These are phyloP conservation scores for Apostasia shenzhenica DNA, from an alignment of 106 monocot genomes.

Conservation along the genomic window DNA sequence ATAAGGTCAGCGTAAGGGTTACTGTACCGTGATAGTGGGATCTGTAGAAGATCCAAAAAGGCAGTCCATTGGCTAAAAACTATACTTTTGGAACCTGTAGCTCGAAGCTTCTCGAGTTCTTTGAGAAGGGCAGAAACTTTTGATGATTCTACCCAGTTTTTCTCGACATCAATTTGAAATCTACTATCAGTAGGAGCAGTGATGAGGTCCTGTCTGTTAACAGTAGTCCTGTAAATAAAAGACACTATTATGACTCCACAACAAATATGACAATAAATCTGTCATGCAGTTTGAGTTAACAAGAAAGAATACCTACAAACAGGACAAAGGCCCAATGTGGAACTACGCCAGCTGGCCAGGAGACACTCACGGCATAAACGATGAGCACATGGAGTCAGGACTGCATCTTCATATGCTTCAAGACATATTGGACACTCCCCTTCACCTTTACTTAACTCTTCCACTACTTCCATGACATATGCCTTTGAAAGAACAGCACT, in stretches of 20 bases:
- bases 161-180: slow-evolving; percentile 76
- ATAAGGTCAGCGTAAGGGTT: neutral
- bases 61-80: slow-evolving; percentile 99
- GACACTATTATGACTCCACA: neutral
- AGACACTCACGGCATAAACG: slow-evolving; percentile 89
- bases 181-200: slow-evolving; percentile 72
- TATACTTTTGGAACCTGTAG: slow-evolving; percentile 80
- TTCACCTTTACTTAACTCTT: slow-evolving; percentile 69
- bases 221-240: slow-evolving; percentile 36
- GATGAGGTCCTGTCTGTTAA: slow-evolving; percentile 65
- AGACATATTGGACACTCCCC: slow-evolving; percentile 94
- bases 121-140: slow-evolving; percentile 76
- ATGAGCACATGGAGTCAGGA: slow-evolving; percentile 93
- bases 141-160: slow-evolving; percentile 91
- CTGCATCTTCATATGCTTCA: slow-evolving; percentile 96
- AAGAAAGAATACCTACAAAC: slow-evolving; percentile 65
- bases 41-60: slow-evolving; percentile 89
- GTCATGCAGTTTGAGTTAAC: neutral
- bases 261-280: neutral
- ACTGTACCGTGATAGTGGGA: slow-evolving; percentile 74
- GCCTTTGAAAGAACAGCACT: slow-evolving; percentile 49
- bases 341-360: slow-evolving; percentile 70
- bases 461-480: slow-evolving; percentile 75
- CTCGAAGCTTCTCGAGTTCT: slow-evolving; percentile 55
- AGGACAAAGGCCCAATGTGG: slow-evolving; percentile 66